Evolutionary conservation across 202 grass and related monocot genomes (phyloP), one percentile per base, ranked within the genome.

Genomic region (Sporobolus alterniflorus): DNA sequence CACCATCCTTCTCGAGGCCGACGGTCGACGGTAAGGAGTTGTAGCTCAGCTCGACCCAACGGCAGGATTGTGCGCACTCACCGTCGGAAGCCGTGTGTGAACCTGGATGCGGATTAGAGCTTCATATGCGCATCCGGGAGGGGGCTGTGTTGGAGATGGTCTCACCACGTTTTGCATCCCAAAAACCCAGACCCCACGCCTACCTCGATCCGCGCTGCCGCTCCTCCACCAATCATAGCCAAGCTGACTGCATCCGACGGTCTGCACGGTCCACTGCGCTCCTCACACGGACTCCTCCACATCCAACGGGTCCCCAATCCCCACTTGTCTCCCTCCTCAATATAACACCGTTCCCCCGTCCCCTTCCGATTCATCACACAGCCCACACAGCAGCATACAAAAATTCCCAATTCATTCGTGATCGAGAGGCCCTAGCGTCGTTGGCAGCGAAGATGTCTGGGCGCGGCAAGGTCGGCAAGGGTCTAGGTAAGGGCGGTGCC

Each of bases 401-500:
- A 61, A 62, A 31, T 62, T 14, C 57, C 57, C 57, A 59, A 59
- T 62, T 7, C 14, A 4, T 31, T 6, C 13, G 28, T 7, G 12
- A 62, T 0, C 12, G 28, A 16, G 2, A 61, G 57, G 25, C 20
- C 20, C 0, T 3, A 0, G 21, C 9, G 15, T 21, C 17, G 47
- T 12, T 17, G 22, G 52, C 21, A 9, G 51, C 51, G n/a, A 25
- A 56, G 52, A 56, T 57, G n/a, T 57, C 92, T 5, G 86, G 95
- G 0, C 85, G 95, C 7, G 92, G 95, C 6, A 97, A 94, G 92
- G 94, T 92, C 24, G 94, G 90, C 62, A 98, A 98, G 90, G 95
- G 95, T 17, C 49, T 98, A 20, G 95, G 94, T 12, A 97, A 97
- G 86, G 94, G 94, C 59, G 94, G 92, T 20, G 94, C 94, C 4